phyloP scores from a whole-genome alignment of 1,139 yeast species.

The Hyphopichia wangnamkhiaoensis region DNA sequence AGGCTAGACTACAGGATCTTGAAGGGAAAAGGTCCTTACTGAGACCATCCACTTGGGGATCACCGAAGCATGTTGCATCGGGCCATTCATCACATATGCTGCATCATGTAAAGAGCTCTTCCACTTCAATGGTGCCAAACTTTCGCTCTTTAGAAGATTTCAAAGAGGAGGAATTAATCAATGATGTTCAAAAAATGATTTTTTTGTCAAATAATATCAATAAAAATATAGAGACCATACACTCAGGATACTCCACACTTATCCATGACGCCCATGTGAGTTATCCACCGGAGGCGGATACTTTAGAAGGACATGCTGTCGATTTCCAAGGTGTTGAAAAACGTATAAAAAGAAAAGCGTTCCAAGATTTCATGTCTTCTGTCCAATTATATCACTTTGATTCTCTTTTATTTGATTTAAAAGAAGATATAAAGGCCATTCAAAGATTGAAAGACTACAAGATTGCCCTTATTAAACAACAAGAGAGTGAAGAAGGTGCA shows the following conservation, averaged over 20 bases:
- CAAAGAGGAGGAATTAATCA: background rate
- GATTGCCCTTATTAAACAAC: background rate
- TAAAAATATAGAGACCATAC: background rate
- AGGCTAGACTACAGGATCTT: no score
- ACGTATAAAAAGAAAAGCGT: background rate
- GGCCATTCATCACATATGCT: background rate
- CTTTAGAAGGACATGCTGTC: slow-evolving; percentile 1
- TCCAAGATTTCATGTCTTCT: background rate
- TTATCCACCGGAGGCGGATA: background rate
- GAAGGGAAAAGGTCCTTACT: no score
- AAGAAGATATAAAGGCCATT: slow-evolving; percentile 1
- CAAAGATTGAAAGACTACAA: background rate
- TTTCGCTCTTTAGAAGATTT: background rate
- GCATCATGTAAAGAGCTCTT: background rate
- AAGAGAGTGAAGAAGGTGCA: background rate
- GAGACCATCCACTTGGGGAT: no score
- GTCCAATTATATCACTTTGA: background rate
- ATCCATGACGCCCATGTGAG: background rate
- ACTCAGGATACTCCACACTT: background rate
- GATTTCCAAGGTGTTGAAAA: slow-evolving; percentile 1
- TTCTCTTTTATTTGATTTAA: slow-evolving; percentile 1
- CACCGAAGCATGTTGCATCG: background rate
- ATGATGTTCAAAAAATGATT: background rate
- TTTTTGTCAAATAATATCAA: background rate
- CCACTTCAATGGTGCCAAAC: background rate